A percentile compares a stretch with the other conserved stretches of the same genome.
These are phyloP conservation scores for Xylaria longipes DNA, from an alignment of 495 filamentous ascomycete genomes.

Conservation along the genomic window DNA sequence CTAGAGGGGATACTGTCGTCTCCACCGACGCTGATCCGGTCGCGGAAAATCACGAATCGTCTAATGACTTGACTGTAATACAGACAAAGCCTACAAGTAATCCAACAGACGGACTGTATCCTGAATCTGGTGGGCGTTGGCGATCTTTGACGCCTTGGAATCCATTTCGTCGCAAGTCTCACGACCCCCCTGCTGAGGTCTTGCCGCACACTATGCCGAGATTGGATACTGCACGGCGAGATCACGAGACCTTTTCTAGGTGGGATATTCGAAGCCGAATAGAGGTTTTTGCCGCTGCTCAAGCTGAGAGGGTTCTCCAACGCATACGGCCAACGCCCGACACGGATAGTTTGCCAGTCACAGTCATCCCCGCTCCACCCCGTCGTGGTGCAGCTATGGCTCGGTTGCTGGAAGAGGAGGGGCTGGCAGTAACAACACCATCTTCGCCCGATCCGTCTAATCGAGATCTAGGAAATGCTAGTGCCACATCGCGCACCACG, in stretches of 20 bases:
- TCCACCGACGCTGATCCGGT: slow-evolving; percentile 34
- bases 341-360: slow-evolving; percentile 56
- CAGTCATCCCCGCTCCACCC: slow-evolving; percentile 55
- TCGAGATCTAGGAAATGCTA: background rate
- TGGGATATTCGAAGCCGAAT: slow-evolving; percentile 54
- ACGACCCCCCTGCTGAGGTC: slow-evolving; percentile 39
- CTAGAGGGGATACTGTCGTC: slow-evolving; percentile 42
- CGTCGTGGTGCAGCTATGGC: slow-evolving; percentile 53
- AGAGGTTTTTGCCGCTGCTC: slow-evolving; percentile 55
- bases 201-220: slow-evolving; percentile 38
- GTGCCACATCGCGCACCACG: background rate
- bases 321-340: slow-evolving; percentile 53
- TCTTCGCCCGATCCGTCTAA: background rate
- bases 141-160: slow-evolving; percentile 32
- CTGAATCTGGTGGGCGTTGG: slow-evolving; percentile 1
- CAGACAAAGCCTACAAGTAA: slow-evolving; percentile 1
- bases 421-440: slow-evolving; percentile 11
- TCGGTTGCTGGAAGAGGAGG: slow-evolving; percentile 51
- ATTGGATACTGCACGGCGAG: slow-evolving; percentile 28
- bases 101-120: background rate
- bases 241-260: slow-evolving; percentile 37
- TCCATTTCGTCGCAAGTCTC: slow-evolving; percentile 31
- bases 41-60: slow-evolving; percentile 31
- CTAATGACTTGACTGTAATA: background rate
- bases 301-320: slow-evolving; percentile 54